Evolutionary conservation across 805 yeast genomes (phyloP), one percentile per base, ranked within the genome.

Genomic region (Hanseniaspora lindneri): DNA sequence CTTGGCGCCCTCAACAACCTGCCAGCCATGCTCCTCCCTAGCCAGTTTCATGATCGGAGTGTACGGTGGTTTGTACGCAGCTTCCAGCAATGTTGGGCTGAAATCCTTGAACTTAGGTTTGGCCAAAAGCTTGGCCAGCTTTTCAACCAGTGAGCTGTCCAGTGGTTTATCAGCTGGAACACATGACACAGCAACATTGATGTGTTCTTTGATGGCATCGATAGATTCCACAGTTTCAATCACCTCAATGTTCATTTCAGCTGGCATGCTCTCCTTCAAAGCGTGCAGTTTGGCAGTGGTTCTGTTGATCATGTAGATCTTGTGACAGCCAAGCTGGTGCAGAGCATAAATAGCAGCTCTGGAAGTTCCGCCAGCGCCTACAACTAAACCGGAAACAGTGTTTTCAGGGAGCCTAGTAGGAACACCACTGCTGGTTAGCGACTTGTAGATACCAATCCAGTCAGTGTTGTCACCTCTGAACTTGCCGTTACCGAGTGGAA

Each of bases 341-440:
- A 92, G 71, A 1, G 98, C 96, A 62, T 75, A 87, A 14, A 84
- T 77, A 0, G 96, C 97, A 36, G 98, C 96, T 58, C 96, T 75
- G 1, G 96, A 80, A 23, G 99, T 88, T 39, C 99, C 99, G 36
- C 99, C 99, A 19, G 95, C 96, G 44, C 99, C 99, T 54, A 92
- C 70, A 39, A 92, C 82, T 51, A 88, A 66, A 28, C 96, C 96
- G 3, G 49, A 39, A 19, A 46, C 49, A 50, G 73, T 66, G 11
- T 71, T 67, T 3, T 53, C 55, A 14, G 56, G 59, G 20, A 60
- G 62, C 50, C 60, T 58, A 35, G 65, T 64, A 35, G 79, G 75
- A 36, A 77, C 79, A 34, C 94, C 94, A 51, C 72, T 70, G 52
- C 72, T 65, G 17, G 66, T 60, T 55, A 87, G 77, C 2, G 95